phyloP scores from a whole-genome alignment of 129 eudicot species.

The Lactuca sativa region DNA sequence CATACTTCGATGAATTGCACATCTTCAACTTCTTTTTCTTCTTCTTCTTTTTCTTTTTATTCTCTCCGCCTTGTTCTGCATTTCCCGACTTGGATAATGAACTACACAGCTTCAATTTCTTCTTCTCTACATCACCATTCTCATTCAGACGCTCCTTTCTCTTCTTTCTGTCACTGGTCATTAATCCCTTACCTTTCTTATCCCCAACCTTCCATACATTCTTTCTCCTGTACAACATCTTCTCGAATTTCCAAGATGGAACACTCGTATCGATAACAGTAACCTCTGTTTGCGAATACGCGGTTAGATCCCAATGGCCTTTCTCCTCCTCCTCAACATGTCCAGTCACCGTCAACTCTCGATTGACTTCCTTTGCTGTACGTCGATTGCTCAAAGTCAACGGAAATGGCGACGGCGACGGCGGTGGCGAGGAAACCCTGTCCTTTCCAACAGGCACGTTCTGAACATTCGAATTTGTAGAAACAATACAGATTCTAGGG shows the following conservation, averaged over 20 bases:
- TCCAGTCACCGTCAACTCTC: conserved; percentile 16
- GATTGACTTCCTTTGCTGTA: conserved; percentile 17
- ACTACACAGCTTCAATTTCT: conserved; percentile 36
- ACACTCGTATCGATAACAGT: conserved; percentile 80
- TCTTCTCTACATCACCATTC: conserved; percentile 29
- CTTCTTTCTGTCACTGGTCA: conserved; percentile 36
- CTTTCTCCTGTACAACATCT: conserved; percentile 76
- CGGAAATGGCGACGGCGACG: background rate
- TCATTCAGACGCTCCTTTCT: conserved; percentile 30
- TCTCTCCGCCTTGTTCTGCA: conserved; percentile 22
- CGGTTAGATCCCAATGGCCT: conserved; percentile 37
- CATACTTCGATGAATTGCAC: conserved; percentile 27
- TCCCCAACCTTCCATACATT: conserved; percentile 86
- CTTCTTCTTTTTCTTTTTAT: conserved; percentile 17
- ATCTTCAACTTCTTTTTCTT: conserved; percentile 27
- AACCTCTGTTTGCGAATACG: conserved; percentile 73
- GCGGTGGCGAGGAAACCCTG: conserved; percentile 3
- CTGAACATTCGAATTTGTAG: conserved; percentile 9
- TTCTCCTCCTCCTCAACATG: conserved; percentile 26
- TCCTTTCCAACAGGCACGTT: background rate
- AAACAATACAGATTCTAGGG: conserved; percentile 52
- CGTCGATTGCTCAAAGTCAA: conserved; percentile 26
- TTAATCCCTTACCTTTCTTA: conserved; percentile 47
- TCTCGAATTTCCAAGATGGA: conserved; percentile 72
- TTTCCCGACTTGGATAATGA: conserved; percentile 15